These are phyloP conservation scores for Chaetomidium leptoderma DNA, from an alignment of 495 filamentous ascomycete species.

Conservation along the genomic window DNA sequence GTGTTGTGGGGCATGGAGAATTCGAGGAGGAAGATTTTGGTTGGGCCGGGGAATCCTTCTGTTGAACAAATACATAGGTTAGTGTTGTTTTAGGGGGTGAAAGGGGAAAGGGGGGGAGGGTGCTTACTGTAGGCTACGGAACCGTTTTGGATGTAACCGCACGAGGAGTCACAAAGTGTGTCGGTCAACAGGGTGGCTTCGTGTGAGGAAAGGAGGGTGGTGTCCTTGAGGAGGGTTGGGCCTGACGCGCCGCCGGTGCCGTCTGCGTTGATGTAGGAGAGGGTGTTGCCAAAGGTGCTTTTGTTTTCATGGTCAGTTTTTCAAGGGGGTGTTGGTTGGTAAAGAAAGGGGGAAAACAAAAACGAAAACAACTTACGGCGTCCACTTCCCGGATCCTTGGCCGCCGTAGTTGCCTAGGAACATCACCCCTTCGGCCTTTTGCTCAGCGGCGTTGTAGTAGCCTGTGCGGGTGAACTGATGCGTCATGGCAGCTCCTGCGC, in stretches of 20 bases:
- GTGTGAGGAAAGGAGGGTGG: constrained; percentile 48
- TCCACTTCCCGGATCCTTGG: constrained; percentile 54
- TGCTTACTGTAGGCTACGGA: constrained; percentile 58
- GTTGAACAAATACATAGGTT: constrained; percentile 1
- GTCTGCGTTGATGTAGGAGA: constrained; percentile 55
- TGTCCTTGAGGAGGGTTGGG: constrained; percentile 50
- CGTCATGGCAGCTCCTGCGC: not conserved
- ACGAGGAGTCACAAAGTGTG: constrained; percentile 51
- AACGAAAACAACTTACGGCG: constrained; percentile 44
- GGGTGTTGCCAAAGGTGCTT: constrained; percentile 57
- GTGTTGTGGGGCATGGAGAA: constrained; percentile 61
- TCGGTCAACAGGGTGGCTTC: constrained; percentile 61
- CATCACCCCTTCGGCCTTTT: constrained; percentile 51
- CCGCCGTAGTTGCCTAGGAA: constrained; percentile 66
- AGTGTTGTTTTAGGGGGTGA: constrained; percentile 9
- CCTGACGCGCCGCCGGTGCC: constrained; percentile 46
- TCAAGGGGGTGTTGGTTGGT: constrained; percentile 55
- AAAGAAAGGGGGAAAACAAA: constrained; percentile 13
- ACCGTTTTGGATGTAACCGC: constrained; percentile 55
- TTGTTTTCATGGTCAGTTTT: constrained; percentile 6
- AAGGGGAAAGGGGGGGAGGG: not conserved
- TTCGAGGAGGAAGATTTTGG: constrained; percentile 63
- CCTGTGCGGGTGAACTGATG: constrained; percentile 38
- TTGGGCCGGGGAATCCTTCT: constrained; percentile 62
- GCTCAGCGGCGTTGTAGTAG: constrained; percentile 53